Base-by-base conservation (phyloP, 495 filamentous ascomycete genomes). In the Aspergillus campestris region DNA sequence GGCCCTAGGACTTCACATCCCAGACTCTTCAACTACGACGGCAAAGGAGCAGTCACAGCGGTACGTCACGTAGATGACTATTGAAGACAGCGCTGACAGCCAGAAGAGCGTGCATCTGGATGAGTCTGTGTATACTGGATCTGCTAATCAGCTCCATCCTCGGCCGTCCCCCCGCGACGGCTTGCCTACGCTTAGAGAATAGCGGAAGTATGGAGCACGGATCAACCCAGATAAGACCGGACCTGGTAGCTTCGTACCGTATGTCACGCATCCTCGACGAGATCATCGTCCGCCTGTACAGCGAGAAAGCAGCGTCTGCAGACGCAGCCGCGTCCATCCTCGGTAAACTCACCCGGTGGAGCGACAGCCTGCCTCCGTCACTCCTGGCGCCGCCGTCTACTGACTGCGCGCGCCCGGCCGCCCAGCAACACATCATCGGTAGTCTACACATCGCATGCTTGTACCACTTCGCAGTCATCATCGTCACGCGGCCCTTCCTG, bases 81-180 rank as follows among this genome's bases (percentile, higher is more conserved):
- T 1, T 24, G 18, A 28, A 12, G 10, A 34, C 45, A 32, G 11
- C 8, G 28, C 44, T 42, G 6, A 47, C 43, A 14, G 34, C 18
- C 18, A 24, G 33, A 28, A 70, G 70, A 35, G 59, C 58, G 7
- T 53, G 53, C 27, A 42, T 65, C 14, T 73, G 67, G 67, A 69
- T 65, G 60, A 72, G 69, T 38, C 61, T 74, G 14, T 66, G 69
- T 41, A 55, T 65, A 2, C 49, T 72, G 27, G 70, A 74, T 46
- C 55, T 72, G 3, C 37, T 74, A 11, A 59, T 63, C 18, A 71
- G 68, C 42, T 70, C 67, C 4, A 70, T 69, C 4, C 58, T 71
- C 1, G 67, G 67, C 3, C 57, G 67, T n/a, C 62, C 67, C 7
- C 53, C 64, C 14, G 60, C 60, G 31, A 69, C 61, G 18, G 48